These are phyloP conservation scores for Dacryopinax spathularia DNA, from an alignment of 768 basidiomycete species.

Conservation along the genomic window DNA sequence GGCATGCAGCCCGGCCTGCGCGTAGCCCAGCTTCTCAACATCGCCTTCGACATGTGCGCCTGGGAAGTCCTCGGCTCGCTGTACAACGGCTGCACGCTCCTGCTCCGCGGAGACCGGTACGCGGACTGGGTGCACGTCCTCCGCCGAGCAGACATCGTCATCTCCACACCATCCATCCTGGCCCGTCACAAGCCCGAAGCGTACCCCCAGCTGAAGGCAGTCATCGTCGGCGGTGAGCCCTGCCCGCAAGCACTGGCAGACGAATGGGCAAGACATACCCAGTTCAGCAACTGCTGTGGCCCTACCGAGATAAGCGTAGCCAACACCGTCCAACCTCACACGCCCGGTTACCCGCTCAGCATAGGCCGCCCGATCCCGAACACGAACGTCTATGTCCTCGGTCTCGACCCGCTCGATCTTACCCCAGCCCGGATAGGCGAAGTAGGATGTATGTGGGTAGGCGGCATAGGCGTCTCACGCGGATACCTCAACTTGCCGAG, in stretches of 20 bases:
- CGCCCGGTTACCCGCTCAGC: slow-evolving; percentile 27
- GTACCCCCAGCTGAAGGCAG: slow-evolving; percentile 40
- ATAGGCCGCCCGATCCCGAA: slow-evolving; percentile 45
- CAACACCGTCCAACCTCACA: slow-evolving; percentile 41
- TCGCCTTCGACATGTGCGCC: slow-evolving; percentile 54
- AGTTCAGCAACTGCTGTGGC: slow-evolving; percentile 42
- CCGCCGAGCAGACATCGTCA: slow-evolving; percentile 38
- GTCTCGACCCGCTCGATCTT: slow-evolving; percentile 13
- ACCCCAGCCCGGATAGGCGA: slow-evolving; percentile 23
- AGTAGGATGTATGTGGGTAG: slow-evolving; percentile 46
- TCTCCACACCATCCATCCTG: slow-evolving; percentile 41
- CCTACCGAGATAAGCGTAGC: slow-evolving; percentile 44
- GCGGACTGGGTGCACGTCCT: slow-evolving; percentile 39
- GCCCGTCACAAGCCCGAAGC: slow-evolving; percentile 35
- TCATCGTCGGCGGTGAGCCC: slow-evolving; percentile 45
- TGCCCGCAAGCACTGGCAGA: slow-evolving; percentile 37
- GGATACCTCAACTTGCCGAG: slow-evolving; percentile 45
- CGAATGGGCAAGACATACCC: slow-evolving; percentile 31
- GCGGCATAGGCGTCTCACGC: slow-evolving; percentile 41
- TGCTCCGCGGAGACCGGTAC: slow-evolving; percentile 37
- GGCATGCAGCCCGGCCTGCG: slow-evolving; percentile 42
- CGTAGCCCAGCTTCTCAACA: slow-evolving; percentile 47
- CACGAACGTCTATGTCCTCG: slow-evolving; percentile 29
- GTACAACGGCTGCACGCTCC: slow-evolving; percentile 39
- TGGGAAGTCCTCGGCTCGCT: slow-evolving; percentile 46